Percentiles rank a stretch among this genome's conserved stretches.
Evolutionary conservation across 805 yeast genomes (phyloP).

Genomic region (Ogataea glucozyma): DNA sequence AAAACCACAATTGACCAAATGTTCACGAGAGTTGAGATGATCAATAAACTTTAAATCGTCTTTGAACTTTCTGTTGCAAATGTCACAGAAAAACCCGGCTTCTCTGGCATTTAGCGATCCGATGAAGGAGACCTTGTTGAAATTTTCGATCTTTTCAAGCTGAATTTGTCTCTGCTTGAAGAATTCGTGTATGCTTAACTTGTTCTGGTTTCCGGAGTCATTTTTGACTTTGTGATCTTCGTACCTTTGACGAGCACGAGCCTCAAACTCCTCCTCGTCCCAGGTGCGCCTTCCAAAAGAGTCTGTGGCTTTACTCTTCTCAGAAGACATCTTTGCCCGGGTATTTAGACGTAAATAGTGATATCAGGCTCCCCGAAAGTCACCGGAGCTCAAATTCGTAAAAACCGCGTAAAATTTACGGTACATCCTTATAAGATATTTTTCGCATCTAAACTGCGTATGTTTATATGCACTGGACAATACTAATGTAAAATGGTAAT

Average conservation of each 20-base stretch:
- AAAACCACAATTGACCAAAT: constrained; percentile 45
- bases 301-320: constrained; percentile 4
- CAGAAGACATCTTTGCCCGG: constrained; percentile 1
- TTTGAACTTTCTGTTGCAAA: constrained; percentile 77
- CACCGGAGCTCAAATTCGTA: too few species aligned
- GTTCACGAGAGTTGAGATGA: constrained; percentile 79
- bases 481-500: constrained; percentile 2
- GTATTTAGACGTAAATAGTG: too few species aligned
- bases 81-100: constrained; percentile 83
- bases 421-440: too few species aligned
- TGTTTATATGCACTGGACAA: not conserved
- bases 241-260: constrained; percentile 39
- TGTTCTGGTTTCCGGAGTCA: constrained; percentile 17
- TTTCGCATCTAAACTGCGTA: not conserved
- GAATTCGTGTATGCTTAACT: constrained; percentile 22
- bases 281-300: constrained; percentile 65
- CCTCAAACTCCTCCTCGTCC: constrained; percentile 67
- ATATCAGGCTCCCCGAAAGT: too few species aligned
- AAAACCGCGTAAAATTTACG: too few species aligned
- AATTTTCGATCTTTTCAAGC: constrained; percentile 27
- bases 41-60: constrained; percentile 81
- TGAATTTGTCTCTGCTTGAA: constrained; percentile 25
- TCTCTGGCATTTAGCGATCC: constrained; percentile 40
- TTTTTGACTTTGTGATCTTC: constrained; percentile 9
- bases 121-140: constrained; percentile 29